Evolutionary conservation across 2,329 filamentous ascomycete species (phyloP), one percentile per base, ranked within the genome.

Genomic region (Bretziella fagacearum): DNA sequence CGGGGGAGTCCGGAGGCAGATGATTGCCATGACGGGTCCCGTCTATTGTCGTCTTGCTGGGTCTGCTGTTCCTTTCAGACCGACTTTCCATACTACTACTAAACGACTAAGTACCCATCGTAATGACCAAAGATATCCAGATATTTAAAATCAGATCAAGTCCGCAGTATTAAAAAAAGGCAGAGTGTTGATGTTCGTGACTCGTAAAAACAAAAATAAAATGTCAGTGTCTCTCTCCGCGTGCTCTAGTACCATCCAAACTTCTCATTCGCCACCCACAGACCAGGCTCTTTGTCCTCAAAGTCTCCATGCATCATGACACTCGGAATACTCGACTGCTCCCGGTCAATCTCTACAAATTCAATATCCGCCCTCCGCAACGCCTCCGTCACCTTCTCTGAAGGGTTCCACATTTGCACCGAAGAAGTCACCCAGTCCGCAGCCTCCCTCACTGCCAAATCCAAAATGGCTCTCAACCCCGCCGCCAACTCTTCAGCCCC

Each of bases 341-440:
- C 74, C 27, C 83, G 65, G 2, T 71, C 65, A 0, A 75, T 66
- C 49, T 64, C 63, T 25, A 63, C 57, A 47, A 72, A 65, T 17
- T 69, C 58, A 13, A 84, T 54, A 6, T 66, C 67, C 2, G 64
- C 61, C 11, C 54, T 54, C 22, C 56, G 57, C 32, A 78, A 61
- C 33, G 80, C 55, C 13, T 59, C 52, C 57, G 59, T 59, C 22
- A 77, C 58, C 52, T 69, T 55, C 5, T 72, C 64, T 3, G 71
- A 71, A 0, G 87, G 86, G 57, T 91, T 93, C 89, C 89, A 96
- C 44, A 89, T 66, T 58, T 86, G 73, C 3, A 94, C 74, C 39
- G 74, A 69, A 33, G 69, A 67, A 63, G 84, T 75, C 37, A 72
- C 65, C 81, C 84, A 93, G 48, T 74, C 67, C 2, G 67, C 62